Percentiles rank a stretch among this genome's conserved stretches.
Conservation (phyloP, 306 rosid genomes). For the Fragaria vesca region DNA sequence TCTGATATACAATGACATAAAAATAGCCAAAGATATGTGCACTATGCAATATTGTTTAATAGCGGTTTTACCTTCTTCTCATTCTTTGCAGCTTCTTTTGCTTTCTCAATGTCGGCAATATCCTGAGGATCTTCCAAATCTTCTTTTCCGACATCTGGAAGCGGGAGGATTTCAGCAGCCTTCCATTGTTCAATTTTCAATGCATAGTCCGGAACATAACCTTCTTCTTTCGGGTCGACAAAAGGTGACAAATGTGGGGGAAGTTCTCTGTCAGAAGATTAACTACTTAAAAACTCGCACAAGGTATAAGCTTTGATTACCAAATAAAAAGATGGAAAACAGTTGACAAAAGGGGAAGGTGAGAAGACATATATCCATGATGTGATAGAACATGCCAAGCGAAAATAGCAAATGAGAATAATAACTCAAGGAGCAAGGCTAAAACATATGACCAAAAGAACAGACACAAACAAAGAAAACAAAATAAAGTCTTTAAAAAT, state of each 20-base stretch:
- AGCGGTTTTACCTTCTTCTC: slow-evolving; percentile 53
- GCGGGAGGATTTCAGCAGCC: slow-evolving; percentile 77
- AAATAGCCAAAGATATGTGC: not conserved
- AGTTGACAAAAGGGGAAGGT: not conserved
- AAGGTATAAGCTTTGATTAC: not conserved
- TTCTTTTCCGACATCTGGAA: slow-evolving; percentile 68
- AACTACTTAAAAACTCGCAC: slow-evolving; percentile 6
- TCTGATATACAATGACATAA: not conserved
- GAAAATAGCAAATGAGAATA: not conserved
- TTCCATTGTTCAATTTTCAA: slow-evolving; percentile 69
- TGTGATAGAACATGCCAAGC: not conserved
- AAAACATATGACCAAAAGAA: not conserved
- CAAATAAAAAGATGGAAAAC: not conserved
- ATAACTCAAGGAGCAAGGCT: not conserved
- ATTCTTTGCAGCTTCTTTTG: slow-evolving; percentile 73
- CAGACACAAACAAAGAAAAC: not conserved
- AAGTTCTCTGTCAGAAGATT: slow-evolving; percentile 54
- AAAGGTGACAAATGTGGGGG: slow-evolving; percentile 97
- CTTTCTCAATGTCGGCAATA: slow-evolving; percentile 71
- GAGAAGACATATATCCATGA: not conserved
- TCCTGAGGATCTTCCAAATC: slow-evolving; percentile 79
- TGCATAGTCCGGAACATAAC: slow-evolving; percentile 90
- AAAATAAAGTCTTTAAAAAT: not conserved
- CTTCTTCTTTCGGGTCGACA: slow-evolving; percentile 73
- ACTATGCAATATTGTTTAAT: not conserved